phyloP scores from a whole-genome alignment of 768 basidiomycete species.

The Mycena albidolilacea region DNA sequence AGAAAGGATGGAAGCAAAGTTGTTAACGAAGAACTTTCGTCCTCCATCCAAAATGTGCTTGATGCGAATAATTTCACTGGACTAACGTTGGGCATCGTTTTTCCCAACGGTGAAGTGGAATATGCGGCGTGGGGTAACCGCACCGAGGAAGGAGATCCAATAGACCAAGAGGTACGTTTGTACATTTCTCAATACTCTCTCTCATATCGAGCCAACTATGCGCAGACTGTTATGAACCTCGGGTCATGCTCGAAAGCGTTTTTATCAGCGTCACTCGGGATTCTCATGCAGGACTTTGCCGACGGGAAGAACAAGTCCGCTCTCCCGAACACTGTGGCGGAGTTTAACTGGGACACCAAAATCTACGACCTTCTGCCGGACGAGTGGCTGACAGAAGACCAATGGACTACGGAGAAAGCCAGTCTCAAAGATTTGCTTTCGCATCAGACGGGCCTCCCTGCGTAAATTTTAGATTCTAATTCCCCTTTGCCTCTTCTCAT shows the following conservation, averaged over 20 bases:
- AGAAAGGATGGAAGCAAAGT: neutral
- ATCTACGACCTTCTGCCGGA: slow-evolving; percentile 54
- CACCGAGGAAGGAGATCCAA: slow-evolving; percentile 50
- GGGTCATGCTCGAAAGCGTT: slow-evolving; percentile 60
- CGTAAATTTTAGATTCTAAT: slow-evolving; percentile 37
- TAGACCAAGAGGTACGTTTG: slow-evolving; percentile 51
- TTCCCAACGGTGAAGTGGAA: slow-evolving; percentile 45
- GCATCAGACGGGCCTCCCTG: slow-evolving; percentile 54
- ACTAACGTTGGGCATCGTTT: neutral
- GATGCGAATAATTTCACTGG: neutral
- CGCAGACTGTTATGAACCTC: slow-evolving; percentile 56
- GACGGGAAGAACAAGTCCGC: slow-evolving; percentile 51
- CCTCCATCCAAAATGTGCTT: neutral
- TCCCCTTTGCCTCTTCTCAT: neutral
- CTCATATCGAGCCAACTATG: neutral
- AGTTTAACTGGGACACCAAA: slow-evolving; percentile 56
- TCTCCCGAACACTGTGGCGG: slow-evolving; percentile 48
- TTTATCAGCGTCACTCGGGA: slow-evolving; percentile 54
- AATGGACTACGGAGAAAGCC: slow-evolving; percentile 55
- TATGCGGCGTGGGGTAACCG: slow-evolving; percentile 52
- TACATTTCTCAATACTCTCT: neutral
- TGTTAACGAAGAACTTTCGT: neutral
- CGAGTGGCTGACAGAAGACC: slow-evolving; percentile 59
- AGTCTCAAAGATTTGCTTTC: slow-evolving; percentile 54
- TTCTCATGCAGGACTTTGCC: slow-evolving; percentile 60